A percentile compares a stretch with the other conserved stretches of the same genome.
phyloP scores from a whole-genome alignment of 2,329 filamentous ascomycete species.

The Claviceps purpurea region DNA sequence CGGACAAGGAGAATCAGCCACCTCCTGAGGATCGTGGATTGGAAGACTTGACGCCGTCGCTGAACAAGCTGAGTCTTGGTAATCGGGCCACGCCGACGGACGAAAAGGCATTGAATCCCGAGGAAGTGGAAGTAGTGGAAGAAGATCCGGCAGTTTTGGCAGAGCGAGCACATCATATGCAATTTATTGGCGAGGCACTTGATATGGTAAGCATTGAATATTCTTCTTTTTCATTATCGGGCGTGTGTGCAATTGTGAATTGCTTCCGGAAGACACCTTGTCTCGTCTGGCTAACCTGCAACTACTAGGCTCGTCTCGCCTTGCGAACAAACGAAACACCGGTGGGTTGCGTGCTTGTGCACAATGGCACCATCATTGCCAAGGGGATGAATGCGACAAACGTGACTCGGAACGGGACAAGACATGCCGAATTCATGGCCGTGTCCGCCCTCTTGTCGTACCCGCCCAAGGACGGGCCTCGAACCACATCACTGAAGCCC shows the following conservation, averaged over 20 bases:
- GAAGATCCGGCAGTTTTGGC: conserved; percentile 17
- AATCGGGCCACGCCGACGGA: not conserved
- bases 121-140: not conserved
- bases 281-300: not conserved
- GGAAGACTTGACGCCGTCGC: conserved; percentile 4
- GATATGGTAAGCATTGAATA: conserved; percentile 59
- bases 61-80: conserved; percentile 12
- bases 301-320: conserved; percentile 63
- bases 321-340: conserved; percentile 82
- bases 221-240: not conserved
- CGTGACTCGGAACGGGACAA: conserved; percentile 75
- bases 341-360: conserved; percentile 88
- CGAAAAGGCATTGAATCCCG: not conserved
- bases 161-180: conserved; percentile 22
- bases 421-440: conserved; percentile 91
- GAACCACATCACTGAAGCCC: conserved; percentile 20
- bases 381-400: conserved; percentile 97
- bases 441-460: conserved; percentile 45
- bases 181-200: conserved; percentile 75
- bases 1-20: conserved; percentile 19
- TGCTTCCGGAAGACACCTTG: not conserved
- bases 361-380: conserved; percentile 66
- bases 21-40: conserved; percentile 2
- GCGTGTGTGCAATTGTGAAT: not conserved
- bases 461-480: conserved; percentile 16